Percentiles rank a stretch among this genome's conserved stretches.
These are phyloP conservation scores for Veloboletus limbatus DNA, from an alignment of 1,284 basidiomycete species.

Conservation along the genomic window DNA sequence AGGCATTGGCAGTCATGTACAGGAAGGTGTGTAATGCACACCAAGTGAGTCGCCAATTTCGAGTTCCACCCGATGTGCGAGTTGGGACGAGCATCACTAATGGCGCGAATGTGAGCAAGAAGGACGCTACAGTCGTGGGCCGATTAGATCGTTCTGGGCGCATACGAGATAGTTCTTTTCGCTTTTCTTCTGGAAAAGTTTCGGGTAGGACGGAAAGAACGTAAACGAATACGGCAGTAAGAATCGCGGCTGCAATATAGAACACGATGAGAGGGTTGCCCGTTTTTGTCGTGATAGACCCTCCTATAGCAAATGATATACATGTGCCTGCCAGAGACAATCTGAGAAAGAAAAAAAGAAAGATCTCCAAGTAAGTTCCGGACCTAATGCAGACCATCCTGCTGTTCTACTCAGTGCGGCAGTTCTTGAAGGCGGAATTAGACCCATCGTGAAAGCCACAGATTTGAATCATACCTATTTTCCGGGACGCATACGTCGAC, in stretches of 20 bases:
- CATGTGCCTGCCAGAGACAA: constrained; percentile 20
- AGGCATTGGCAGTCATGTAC: constrained; percentile 16
- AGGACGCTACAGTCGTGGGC: neutral
- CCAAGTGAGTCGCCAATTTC: constrained; percentile 32
- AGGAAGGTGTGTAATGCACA: constrained; percentile 29
- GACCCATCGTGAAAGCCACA: neutral
- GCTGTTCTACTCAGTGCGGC: constrained; percentile 26
- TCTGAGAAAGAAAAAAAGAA: neutral
- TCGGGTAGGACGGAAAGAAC: constrained; percentile 29
- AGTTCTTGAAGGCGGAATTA: constrained; percentile 23
- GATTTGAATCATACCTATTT: constrained; percentile 21
- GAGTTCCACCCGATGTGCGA: constrained; percentile 20
- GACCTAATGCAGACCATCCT: constrained; percentile 33
- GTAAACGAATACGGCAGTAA: constrained; percentile 22
- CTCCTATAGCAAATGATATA: constrained; percentile 30
- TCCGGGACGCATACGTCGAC: constrained; percentile 30
- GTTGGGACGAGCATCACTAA: constrained; percentile 27
- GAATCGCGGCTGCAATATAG: constrained; percentile 19
- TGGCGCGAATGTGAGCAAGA: constrained; percentile 24
- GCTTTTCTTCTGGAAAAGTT: constrained; percentile 31
- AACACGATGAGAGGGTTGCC: constrained; percentile 29
- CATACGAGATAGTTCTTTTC: constrained; percentile 19
- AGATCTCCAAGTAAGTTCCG: neutral
- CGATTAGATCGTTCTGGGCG: constrained; percentile 1
- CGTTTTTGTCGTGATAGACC: constrained; percentile 29